Evolutionary conservation across 2,329 filamentous ascomycete species (phyloP).

Genomic region (Colletotrichum sp.): DNA sequence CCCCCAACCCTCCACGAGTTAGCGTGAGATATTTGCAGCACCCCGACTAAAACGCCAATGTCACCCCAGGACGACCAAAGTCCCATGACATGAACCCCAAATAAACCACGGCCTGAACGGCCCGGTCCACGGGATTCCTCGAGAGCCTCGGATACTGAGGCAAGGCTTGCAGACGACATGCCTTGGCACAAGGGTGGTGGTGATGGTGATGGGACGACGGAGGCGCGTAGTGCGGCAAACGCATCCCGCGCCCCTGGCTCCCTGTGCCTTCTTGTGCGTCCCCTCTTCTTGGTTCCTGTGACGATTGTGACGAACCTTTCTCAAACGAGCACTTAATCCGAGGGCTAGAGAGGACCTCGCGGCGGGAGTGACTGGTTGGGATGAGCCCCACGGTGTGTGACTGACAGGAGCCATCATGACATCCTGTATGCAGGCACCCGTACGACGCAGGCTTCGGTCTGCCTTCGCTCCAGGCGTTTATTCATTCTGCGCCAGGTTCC

Average conservation of each 20-base stretch:
- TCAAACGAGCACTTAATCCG: neutral
- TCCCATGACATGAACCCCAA: neutral
- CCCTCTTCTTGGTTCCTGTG: neutral
- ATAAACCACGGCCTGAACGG: neutral
- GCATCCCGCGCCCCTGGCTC: neutral
- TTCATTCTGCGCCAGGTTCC: neutral
- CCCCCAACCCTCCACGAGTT: neutral
- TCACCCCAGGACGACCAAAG: neutral
- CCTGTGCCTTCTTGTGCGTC: neutral
- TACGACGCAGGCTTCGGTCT: neutral
- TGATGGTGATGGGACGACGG: neutral
- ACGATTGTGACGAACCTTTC: neutral
- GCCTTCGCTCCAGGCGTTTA: neutral
- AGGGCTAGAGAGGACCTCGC: neutral
- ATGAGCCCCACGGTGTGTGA: neutral
- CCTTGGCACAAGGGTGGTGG: neutral
- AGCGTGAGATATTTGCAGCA: neutral
- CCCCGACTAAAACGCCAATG: neutral
- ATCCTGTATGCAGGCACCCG: constrained; percentile 8
- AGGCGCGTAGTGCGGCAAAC: neutral
- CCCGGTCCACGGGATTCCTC: neutral
- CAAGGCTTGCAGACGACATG: neutral
- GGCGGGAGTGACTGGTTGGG: neutral
- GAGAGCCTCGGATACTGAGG: neutral
- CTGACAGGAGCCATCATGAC: constrained; percentile 5